phyloP scores from a whole-genome alignment of 345 rosid genomes.

The Cardamine resedifolia region DNA sequence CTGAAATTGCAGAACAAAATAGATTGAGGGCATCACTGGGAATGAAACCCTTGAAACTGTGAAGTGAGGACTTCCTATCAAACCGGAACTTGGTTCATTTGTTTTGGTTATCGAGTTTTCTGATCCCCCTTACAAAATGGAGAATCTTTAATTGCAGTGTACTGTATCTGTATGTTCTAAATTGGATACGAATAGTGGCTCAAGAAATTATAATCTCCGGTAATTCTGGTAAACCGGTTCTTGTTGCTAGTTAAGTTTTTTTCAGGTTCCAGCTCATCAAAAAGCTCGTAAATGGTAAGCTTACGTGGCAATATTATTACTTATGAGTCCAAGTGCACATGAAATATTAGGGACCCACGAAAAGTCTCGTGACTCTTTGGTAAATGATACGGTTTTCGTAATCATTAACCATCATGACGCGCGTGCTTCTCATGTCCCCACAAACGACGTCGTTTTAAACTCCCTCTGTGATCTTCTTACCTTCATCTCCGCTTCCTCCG shows the following conservation, averaged over 20 bases:
- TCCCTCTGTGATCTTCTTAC: background rate
- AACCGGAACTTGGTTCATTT: background rate
- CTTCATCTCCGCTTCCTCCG: constrained; percentile 8
- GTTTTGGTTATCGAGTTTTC: background rate
- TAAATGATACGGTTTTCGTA: constrained; percentile 15
- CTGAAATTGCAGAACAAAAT: constrained; percentile 91
- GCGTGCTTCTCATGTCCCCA: constrained; percentile 28
- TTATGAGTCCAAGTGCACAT: constrained; percentile 2
- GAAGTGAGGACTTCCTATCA: background rate
- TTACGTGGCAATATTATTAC: constrained; percentile 3
- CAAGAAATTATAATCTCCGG: background rate
- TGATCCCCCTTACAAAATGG: background rate
- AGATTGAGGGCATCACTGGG: constrained; percentile 75
- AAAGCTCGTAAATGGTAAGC: background rate
- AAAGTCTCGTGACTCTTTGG: background rate
- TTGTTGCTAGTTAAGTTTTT: background rate
- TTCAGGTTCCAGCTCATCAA: background rate
- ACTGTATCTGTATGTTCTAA: constrained; percentile 6
- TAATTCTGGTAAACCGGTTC: background rate
- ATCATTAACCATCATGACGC: constrained; percentile 24
- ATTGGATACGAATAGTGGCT: background rate
- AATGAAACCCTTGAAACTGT: constrained; percentile 56
- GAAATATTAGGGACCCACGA: background rate
- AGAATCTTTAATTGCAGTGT: background rate
- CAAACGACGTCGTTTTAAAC: constrained; percentile 11